Conservation (phyloP, 495 filamentous ascomycete species). For the Halenospora varia region DNA sequence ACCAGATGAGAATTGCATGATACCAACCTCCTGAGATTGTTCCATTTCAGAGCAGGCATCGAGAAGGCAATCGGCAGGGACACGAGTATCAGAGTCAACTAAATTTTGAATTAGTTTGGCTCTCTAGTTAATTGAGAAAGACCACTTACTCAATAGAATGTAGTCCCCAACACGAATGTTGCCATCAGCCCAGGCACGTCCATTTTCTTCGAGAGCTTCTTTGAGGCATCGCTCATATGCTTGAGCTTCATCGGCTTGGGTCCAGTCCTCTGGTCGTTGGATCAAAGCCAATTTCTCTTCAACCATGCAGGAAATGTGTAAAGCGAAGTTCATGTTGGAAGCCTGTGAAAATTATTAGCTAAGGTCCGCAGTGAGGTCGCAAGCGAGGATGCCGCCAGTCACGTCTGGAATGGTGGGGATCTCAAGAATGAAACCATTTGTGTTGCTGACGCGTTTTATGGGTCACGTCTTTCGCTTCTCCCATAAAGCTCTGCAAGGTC, state of each 20-base stretch:
- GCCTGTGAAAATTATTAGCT: slow-evolving; percentile 40
- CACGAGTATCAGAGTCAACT: slow-evolving; percentile 32
- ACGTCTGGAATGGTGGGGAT: neutral
- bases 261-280: slow-evolving; percentile 57
- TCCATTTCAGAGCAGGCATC: slow-evolving; percentile 72
- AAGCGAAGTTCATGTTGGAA: slow-evolving; percentile 80
- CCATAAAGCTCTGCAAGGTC: too few relatives aligned
- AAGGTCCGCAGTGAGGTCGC: too few relatives aligned
- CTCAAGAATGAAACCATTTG: too few relatives aligned
- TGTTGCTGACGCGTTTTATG: too few relatives aligned
- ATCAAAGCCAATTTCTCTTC: slow-evolving; percentile 61
- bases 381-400: too few relatives aligned
- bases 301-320: slow-evolving; percentile 71
- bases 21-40: slow-evolving; percentile 62
- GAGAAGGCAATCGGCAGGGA: slow-evolving; percentile 58
- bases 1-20: slow-evolving; percentile 64
- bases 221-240: slow-evolving; percentile 66
- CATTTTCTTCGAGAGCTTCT: slow-evolving; percentile 65
- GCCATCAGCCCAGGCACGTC: slow-evolving; percentile 72
- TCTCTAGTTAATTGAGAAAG: slow-evolving; percentile 18
- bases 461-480: too few relatives aligned
- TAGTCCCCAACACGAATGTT: slow-evolving; percentile 76
- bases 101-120: slow-evolving; percentile 17
- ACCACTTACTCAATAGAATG: slow-evolving; percentile 56
- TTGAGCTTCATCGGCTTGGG: slow-evolving; percentile 62